Percentiles rank a stretch among this genome's conserved stretches.
These are phyloP conservation scores for Leptographium galeiforme DNA, from an alignment of 2,329 filamentous ascomycete genomes.

Conservation along the genomic window DNA sequence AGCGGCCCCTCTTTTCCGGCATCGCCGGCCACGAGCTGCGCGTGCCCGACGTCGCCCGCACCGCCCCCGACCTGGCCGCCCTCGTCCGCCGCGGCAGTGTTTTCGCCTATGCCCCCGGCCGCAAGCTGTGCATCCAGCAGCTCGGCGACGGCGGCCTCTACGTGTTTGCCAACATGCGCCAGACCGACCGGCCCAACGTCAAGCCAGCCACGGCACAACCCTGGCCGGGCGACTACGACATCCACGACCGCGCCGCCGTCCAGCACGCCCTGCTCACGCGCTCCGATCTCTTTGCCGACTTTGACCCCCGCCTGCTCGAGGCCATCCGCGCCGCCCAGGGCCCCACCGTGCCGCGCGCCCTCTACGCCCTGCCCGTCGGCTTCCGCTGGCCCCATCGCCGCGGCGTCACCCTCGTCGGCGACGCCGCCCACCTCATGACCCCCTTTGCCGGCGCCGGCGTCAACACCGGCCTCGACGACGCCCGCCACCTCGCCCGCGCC, in stretches of 20 bases:
- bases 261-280: slow-evolving; percentile 24
- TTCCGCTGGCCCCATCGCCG: slow-evolving; percentile 30
- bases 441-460: slow-evolving; percentile 46
- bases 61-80: slow-evolving; percentile 27
- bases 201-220: slow-evolving; percentile 18
- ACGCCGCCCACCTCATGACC: slow-evolving; percentile 47
- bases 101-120: slow-evolving; percentile 29
- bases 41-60: slow-evolving; percentile 25
- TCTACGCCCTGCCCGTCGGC: slow-evolving; percentile 41
- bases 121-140: slow-evolving; percentile 28
- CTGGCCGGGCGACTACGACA: slow-evolving; percentile 28
- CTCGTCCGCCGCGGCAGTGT: slow-evolving; percentile 33
- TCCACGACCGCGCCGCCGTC: slow-evolving; percentile 24
- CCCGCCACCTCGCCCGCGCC: slow-evolving; percentile 30
- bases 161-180: slow-evolving; percentile 23
- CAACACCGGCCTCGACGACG: slow-evolving; percentile 43
- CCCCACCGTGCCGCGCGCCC: slow-evolving; percentile 24
- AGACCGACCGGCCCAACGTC: slow-evolving; percentile 19
- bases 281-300: slow-evolving; percentile 22
- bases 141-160: slow-evolving; percentile 32
- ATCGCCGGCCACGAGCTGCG: slow-evolving; percentile 28
- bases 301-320: slow-evolving; percentile 26
- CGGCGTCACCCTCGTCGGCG: slow-evolving; percentile 42
- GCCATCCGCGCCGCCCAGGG: slow-evolving; percentile 27
- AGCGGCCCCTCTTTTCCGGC: slow-evolving; percentile 31